phyloP scores from a whole-genome alignment of 2,329 filamentous ascomycete species.

The Clathrospora elynae region DNA sequence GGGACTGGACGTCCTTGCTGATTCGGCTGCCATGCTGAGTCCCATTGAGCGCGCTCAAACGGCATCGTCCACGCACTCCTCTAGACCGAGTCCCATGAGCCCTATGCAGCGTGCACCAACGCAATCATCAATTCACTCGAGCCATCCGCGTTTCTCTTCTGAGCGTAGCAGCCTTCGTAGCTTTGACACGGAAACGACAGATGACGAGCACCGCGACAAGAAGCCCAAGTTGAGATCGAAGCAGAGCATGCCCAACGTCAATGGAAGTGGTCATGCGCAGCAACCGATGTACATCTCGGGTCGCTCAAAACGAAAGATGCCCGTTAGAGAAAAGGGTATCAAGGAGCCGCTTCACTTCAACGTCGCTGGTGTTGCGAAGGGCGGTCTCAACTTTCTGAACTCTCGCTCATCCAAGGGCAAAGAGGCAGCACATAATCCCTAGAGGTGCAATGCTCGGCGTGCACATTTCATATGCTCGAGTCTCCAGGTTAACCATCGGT shows the following conservation, averaged over 20 bases:
- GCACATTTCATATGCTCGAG: constrained; percentile 1
- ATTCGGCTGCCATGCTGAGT: constrained; percentile 45
- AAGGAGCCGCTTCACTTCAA: constrained; percentile 50
- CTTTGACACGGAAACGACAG: constrained; percentile 44
- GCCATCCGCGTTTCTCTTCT: constrained; percentile 35
- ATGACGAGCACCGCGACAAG: constrained; percentile 50
- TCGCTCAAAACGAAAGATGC: constrained; percentile 51
- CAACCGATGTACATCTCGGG: constrained; percentile 49
- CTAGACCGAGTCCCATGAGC: constrained; percentile 17
- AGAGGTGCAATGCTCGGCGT: neutral
- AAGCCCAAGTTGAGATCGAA: constrained; percentile 48
- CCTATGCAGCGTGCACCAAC: constrained; percentile 21
- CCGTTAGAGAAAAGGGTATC: constrained; percentile 44
- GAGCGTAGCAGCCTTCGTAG: constrained; percentile 47
- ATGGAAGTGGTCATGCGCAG: constrained; percentile 28
- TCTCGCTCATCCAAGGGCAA: constrained; percentile 46
- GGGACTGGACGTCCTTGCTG: constrained; percentile 46
- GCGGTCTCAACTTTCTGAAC: constrained; percentile 41
- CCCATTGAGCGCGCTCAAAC: constrained; percentile 41
- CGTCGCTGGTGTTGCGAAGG: constrained; percentile 45
- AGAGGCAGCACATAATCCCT: constrained; percentile 33
- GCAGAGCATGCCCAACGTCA: constrained; percentile 42
- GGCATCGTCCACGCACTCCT: constrained; percentile 18
- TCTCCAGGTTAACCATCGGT: constrained; percentile 4
- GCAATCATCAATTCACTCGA: constrained; percentile 26